phyloP scores from a whole-genome alignment of 495 filamentous ascomycete species.

The Parmelia sp. region DNA sequence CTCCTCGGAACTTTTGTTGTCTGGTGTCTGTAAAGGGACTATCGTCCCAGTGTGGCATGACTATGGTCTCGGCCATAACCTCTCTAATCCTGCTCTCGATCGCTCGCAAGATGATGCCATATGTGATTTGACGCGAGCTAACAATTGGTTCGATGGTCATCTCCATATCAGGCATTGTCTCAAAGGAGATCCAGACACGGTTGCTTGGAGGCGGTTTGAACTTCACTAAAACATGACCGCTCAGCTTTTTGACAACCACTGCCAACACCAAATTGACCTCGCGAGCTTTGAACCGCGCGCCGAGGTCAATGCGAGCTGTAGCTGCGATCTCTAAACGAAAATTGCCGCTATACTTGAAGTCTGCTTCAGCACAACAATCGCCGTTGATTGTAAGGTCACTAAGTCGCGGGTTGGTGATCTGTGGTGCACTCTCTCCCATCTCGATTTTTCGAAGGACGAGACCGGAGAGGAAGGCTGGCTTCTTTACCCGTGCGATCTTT shows the following conservation, averaged over 20 bases:
- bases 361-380: slow-evolving; percentile 75
- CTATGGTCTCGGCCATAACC: slow-evolving; percentile 84
- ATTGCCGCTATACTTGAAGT: slow-evolving; percentile 81
- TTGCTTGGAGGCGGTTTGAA: slow-evolving; percentile 96
- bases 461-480: slow-evolving; percentile 79
- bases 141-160: slow-evolving; percentile 92
- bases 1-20: slow-evolving; percentile 71
- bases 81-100: slow-evolving; percentile 94
- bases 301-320: slow-evolving; percentile 83
- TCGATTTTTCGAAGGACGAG: slow-evolving; percentile 75
- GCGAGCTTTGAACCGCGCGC: slow-evolving; percentile 76
- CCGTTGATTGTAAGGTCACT: slow-evolving; percentile 89
- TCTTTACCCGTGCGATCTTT: slow-evolving; percentile 91
- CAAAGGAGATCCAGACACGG: slow-evolving; percentile 88
- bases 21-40: slow-evolving; percentile 78
- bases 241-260: slow-evolving; percentile 74
- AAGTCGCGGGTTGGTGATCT: slow-evolving; percentile 80
- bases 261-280: slow-evolving; percentile 88
- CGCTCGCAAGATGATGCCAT: slow-evolving; percentile 78
- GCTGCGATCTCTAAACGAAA: slow-evolving; percentile 85
- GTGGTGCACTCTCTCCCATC: slow-evolving; percentile 80
- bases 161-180: slow-evolving; percentile 84
- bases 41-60: slow-evolving; percentile 95
- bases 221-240: slow-evolving; percentile 75
- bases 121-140: slow-evolving; percentile 90